Percentiles rank a stretch among this genome's conserved stretches.
phyloP scores from a whole-genome alignment of 1,139 yeast genomes.

The Suhomyces maxii region DNA sequence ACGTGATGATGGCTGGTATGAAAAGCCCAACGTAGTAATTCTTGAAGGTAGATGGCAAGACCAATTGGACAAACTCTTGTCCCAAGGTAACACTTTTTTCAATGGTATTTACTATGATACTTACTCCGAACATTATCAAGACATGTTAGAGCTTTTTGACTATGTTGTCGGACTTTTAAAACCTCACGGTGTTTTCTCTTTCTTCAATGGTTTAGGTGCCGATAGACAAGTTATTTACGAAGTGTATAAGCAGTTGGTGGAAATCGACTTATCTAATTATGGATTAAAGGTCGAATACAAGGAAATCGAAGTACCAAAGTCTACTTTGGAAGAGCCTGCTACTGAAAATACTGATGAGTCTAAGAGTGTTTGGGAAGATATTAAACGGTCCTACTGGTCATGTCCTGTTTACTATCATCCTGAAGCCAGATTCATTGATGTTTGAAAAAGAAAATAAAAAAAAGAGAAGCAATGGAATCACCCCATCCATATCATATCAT shows the following conservation, averaged over 20 bases:
- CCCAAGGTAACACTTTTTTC: slow-evolving; percentile 64
- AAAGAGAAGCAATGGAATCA: too few species aligned
- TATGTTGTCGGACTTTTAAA: slow-evolving; percentile 76
- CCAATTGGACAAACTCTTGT: slow-evolving; percentile 61
- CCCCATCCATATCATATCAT: too few species aligned
- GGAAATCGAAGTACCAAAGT: slow-evolving; percentile 42
- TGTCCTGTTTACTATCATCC: slow-evolving; percentile 70
- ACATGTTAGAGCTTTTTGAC: slow-evolving; percentile 85
- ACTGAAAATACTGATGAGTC: slow-evolving; percentile 21
- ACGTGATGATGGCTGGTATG: slow-evolving; percentile 80
- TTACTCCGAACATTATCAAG: slow-evolving; percentile 81
- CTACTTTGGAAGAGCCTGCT: slow-evolving; percentile 23
- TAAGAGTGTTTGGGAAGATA: slow-evolving; percentile 65
- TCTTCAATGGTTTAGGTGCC: slow-evolving; percentile 96
- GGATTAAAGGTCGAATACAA: slow-evolving; percentile 65
- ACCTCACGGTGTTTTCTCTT: slow-evolving; percentile 81
- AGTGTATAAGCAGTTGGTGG: slow-evolving; percentile 81
- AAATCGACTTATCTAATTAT: slow-evolving; percentile 73
- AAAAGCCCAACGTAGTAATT: slow-evolving; percentile 66
- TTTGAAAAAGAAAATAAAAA: slow-evolving; percentile 3
- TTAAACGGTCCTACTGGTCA: slow-evolving; percentile 73
- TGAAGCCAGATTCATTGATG: slow-evolving; percentile 48
- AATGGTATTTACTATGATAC: slow-evolving; percentile 95
- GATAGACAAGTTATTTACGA: slow-evolving; percentile 87
- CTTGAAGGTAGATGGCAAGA: slow-evolving; percentile 94